Conservation (phyloP, 164 flowering plant genomes). For the Brasenia schreberi region DNA sequence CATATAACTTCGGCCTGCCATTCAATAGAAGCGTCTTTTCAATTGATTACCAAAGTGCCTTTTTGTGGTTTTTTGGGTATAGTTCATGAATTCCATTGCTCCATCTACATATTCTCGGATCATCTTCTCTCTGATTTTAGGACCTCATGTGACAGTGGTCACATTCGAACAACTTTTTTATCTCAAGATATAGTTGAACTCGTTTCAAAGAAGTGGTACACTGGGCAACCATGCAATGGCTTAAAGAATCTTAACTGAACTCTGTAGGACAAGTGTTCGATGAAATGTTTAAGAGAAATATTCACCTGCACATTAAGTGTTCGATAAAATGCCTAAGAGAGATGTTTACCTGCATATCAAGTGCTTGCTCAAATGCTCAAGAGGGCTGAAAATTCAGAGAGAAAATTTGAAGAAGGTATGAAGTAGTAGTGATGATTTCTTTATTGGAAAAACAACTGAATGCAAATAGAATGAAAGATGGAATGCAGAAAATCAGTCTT, state of each 20-base stretch:
- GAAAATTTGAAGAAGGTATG: too few relatives aligned
- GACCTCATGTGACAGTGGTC: constrained; percentile 21
- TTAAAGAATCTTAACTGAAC: neutral
- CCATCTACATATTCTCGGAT: constrained; percentile 39
- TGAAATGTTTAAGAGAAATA: too few relatives aligned
- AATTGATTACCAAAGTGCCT: constrained; percentile 7
- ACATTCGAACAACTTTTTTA: constrained; percentile 20
- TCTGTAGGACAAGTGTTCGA: too few relatives aligned
- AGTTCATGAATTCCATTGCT: constrained; percentile 24
- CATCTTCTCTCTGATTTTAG: constrained; percentile 41
- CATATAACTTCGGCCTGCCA: constrained; percentile 15
- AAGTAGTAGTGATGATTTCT: too few relatives aligned
- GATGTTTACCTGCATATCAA: too few relatives aligned
- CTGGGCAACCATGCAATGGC: constrained; percentile 12
- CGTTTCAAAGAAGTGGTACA: constrained; percentile 51
- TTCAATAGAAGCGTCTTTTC: constrained; percentile 12
- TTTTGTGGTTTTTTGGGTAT: constrained; percentile 14
- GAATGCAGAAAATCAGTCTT: too few relatives aligned
- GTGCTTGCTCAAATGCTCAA: too few relatives aligned
- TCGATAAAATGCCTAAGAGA: too few relatives aligned
- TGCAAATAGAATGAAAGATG: too few relatives aligned
- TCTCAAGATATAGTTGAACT: constrained; percentile 32
- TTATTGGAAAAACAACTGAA: too few relatives aligned
- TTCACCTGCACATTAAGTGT: too few relatives aligned
- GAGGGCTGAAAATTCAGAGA: too few relatives aligned